phyloP scores from a whole-genome alignment of 73 alveolate genomes.

The Paramecium caudatum region DNA sequence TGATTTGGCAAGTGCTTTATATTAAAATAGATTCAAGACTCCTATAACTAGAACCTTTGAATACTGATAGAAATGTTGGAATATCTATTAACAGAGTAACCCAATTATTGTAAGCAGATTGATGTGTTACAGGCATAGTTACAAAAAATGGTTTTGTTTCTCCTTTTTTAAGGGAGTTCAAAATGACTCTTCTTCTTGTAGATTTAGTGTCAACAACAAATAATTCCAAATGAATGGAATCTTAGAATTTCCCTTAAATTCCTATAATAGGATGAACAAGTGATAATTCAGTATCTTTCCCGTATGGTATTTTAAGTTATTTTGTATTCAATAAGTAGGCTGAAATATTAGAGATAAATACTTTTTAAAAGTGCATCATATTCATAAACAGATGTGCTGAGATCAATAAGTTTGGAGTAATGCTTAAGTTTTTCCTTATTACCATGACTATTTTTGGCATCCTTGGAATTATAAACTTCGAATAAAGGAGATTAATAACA shows the following conservation, averaged over 20 bases:
- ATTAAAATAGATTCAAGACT: constrained; percentile 27
- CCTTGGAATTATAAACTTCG: constrained; percentile 15
- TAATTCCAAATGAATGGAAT: constrained; percentile 18
- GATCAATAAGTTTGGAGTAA: constrained; percentile 36
- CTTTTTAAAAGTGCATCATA: constrained; percentile 13
- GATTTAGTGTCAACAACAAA: constrained; percentile 5
- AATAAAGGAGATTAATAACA: constrained; percentile 31
- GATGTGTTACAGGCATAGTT: not conserved
- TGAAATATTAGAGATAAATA: not conserved
- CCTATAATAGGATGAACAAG: constrained; percentile 30
- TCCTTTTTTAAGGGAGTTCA: constrained; percentile 17
- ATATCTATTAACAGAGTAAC: not conserved
- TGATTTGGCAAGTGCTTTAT: not conserved
- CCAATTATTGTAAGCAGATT: constrained; percentile 2
- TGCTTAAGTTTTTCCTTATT: constrained; percentile 46
- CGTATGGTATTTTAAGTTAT: constrained; percentile 20
- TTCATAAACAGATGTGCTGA: not conserved
- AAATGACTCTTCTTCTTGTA: constrained; percentile 20
- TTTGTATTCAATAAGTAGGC: constrained; percentile 17
- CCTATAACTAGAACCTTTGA: constrained; percentile 38
- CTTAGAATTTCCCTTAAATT: constrained; percentile 27
- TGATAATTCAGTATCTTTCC: constrained; percentile 34
- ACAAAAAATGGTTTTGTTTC: constrained; percentile 36
- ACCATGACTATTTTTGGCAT: constrained; percentile 13
- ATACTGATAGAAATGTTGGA: constrained; percentile 1